Evolutionary conservation across 163 green algal genomes (phyloP).

Genomic region (Volvox carteri): DNA sequence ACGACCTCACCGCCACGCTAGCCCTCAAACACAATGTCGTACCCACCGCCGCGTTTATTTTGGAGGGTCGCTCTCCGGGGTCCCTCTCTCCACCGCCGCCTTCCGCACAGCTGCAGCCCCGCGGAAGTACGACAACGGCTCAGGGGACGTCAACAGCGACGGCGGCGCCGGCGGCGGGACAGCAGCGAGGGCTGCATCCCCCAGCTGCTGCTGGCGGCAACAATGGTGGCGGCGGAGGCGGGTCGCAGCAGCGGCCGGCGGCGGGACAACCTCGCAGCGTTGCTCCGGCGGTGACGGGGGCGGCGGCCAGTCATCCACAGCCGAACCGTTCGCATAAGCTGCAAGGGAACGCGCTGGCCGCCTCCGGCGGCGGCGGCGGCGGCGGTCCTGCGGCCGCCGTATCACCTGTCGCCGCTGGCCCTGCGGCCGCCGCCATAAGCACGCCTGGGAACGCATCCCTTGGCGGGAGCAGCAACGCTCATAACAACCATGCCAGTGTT

Average conservation of each 20-base stretch:
- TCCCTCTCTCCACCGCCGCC: not conserved
- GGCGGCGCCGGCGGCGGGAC: not conserved
- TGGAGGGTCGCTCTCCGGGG: not conserved
- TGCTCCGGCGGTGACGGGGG: not conserved
- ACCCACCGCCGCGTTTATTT: slow-evolving; percentile 41
- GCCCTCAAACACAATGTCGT: slow-evolving; percentile 7
- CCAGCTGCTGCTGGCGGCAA: not conserved
- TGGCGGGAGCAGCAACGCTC: too few relatives aligned
- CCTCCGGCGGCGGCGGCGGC: not conserved
- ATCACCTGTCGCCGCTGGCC: not conserved
- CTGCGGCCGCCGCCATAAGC: not conserved
- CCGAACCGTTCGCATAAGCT: not conserved
- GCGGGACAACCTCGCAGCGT: not conserved
- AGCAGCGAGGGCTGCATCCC: not conserved
- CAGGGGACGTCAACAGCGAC: not conserved
- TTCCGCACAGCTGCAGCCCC: not conserved
- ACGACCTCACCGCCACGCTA: slow-evolving; percentile 14
- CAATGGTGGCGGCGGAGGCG: too few relatives aligned
- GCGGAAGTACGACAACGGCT: not conserved
- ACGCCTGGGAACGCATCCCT: too few relatives aligned
- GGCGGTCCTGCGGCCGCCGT: too few relatives aligned
- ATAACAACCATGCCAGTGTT: too few relatives aligned
- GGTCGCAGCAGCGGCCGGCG: not conserved
- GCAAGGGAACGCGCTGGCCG: not conserved
- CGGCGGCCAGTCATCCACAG: not conserved